Evolutionary conservation across 805 yeast genomes (phyloP).

Genomic region (Candida parachauliodes): DNA sequence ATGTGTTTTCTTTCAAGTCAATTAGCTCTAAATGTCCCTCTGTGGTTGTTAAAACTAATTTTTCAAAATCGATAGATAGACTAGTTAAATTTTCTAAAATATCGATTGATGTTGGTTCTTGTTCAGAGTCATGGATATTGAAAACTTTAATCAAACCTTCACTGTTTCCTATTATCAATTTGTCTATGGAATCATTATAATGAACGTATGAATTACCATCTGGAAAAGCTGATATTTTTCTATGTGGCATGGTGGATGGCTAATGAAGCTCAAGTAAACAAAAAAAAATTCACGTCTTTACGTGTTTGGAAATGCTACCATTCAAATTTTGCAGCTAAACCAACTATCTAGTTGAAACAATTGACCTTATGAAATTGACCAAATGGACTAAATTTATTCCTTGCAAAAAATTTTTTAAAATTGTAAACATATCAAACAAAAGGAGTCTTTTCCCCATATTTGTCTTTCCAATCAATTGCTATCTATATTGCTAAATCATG

Average conservation of each 20-base stretch:
- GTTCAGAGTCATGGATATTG: slow-evolving; percentile 41
- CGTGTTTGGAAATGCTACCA: slow-evolving; percentile 1
- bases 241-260: slow-evolving; percentile 8
- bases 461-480: neutral
- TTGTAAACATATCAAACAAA: neutral
- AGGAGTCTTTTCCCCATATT: too few relatives aligned
- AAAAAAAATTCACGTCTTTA: neutral
- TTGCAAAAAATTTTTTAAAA: too few relatives aligned
- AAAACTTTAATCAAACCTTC: slow-evolving; percentile 53
- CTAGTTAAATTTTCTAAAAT: slow-evolving; percentile 45
- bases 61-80: slow-evolving; percentile 19
- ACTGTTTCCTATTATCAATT: slow-evolving; percentile 51
- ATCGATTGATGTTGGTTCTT: slow-evolving; percentile 61
- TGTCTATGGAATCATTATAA: slow-evolving; percentile 19
- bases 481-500: neutral
- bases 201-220: slow-evolving; percentile 39
- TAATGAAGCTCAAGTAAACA: neutral
- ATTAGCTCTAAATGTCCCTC: slow-evolving; percentile 43
- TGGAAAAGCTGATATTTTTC: slow-evolving; percentile 34
- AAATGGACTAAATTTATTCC: too few relatives aligned
- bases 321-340: too few relatives aligned
- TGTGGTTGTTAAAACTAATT: slow-evolving; percentile 32
- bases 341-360: too few relatives aligned
- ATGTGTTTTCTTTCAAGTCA: slow-evolving; percentile 25
- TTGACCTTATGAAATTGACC: too few relatives aligned